Evolutionary conservation across 257 asterid genomes (phyloP), one percentile per base, ranked within the genome.

Genomic region (Echites panduratus): DNA sequence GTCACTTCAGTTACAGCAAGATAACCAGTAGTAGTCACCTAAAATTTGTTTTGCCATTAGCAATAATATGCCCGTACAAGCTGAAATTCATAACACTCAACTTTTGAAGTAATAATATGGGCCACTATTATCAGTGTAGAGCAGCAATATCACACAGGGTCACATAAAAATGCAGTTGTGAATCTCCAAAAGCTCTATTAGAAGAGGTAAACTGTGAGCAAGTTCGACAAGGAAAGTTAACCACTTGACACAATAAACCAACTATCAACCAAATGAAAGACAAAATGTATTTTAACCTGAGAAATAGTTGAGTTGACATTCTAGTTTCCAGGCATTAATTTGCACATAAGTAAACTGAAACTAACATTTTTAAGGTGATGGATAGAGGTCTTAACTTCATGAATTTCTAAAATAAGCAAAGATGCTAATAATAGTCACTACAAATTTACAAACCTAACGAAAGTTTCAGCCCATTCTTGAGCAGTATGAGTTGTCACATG

Each of bases 401-500:
- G 56, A 45, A 76, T 27, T 71, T 69, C 24, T 22, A 54, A 43
- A 62, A 29, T 63, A 6, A 61, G 32, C 32, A 54, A 22, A 71
- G 20, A 71, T 22, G 32, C 22, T 50, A 50, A 22, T 40, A 40
- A 64, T 13, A 13, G 16, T 45, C 47, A 59, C 47, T 45, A 57
- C 3, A 24, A 61, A 29, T 88, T 67, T 54, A 81, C 89, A 77
- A 68, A 91, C 99, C 99, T 89, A 75, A 94, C 92, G 50, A 94
- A 94, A 83, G 87, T 83, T 82, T 94, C 98, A 54, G 98, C 99
- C 99, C 99, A 94, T 73, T 91, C 93, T 86, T 88, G 98, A 78
- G 99, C 96, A 82, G 99, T 94, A 86, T 90, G 99, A 72, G 85
- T 88, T 22, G 97, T 91, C 83, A 94, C 97, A 65, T 94, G 99